Percentiles rank a stretch among this genome's conserved stretches.
phyloP scores from a whole-genome alignment of 768 basidiomycete genomes.

The Punctularia strigosozonata region DNA sequence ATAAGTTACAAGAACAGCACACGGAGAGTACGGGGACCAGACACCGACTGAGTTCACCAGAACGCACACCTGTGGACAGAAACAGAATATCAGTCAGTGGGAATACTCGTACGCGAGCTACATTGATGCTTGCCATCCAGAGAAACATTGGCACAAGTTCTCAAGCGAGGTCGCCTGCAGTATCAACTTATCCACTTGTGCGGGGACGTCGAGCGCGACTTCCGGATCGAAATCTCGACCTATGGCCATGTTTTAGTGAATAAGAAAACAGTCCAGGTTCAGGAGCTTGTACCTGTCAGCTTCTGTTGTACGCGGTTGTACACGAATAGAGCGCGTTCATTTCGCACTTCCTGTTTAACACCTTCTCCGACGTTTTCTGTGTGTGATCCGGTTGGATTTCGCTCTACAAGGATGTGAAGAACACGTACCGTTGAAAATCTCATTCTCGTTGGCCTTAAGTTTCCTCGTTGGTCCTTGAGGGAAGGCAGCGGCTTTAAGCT shows the following conservation, averaged over 20 bases:
- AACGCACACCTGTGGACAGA: constrained; percentile 23
- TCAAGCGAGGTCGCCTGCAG: constrained; percentile 88
- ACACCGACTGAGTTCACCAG: constrained; percentile 17
- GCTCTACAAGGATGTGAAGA: background rate
- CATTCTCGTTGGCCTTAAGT: constrained; percentile 84
- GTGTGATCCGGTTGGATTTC: constrained; percentile 1
- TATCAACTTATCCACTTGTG: constrained; percentile 89
- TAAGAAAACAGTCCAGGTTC: background rate
- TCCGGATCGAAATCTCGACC: constrained; percentile 93
- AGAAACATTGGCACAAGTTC: constrained; percentile 94
- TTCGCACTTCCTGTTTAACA: constrained; percentile 76
- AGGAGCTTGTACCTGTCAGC: constrained; percentile 53
- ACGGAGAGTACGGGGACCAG: too few species aligned
- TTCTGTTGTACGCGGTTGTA: constrained; percentile 95
- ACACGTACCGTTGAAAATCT: constrained; percentile 76
- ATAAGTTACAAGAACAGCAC: too few species aligned
- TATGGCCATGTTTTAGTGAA: constrained; percentile 15
- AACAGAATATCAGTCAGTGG: background rate
- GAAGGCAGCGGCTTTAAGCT: constrained; percentile 57
- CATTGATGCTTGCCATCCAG: constrained; percentile 62
- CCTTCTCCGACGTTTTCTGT: constrained; percentile 37
- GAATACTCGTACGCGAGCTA: background rate
- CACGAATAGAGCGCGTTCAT: constrained; percentile 81
- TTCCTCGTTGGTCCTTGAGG: constrained; percentile 75
- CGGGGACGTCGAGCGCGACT: constrained; percentile 53